These are phyloP conservation scores for Pseudogymnoascus sp. DNA, from an alignment of 2,329 filamentous ascomycete species.

Conservation along the genomic window DNA sequence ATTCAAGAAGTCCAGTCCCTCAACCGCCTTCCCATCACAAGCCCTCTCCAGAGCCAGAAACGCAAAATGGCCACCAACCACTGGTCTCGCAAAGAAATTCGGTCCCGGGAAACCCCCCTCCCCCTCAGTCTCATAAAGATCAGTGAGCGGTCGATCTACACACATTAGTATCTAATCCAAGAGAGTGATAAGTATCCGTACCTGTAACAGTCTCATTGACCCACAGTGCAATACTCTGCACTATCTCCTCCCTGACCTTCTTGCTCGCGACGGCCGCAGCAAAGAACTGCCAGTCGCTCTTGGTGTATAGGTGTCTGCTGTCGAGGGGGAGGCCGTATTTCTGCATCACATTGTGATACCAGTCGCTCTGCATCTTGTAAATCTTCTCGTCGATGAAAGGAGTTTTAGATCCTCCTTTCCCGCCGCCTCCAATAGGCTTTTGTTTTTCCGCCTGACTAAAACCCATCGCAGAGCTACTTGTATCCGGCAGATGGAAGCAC, in stretches of 20 bases:
- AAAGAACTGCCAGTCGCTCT: conserved; percentile 89
- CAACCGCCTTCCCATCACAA: conserved; percentile 61
- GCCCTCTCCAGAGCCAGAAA: conserved; percentile 75
- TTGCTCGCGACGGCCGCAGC: conserved; percentile 70
- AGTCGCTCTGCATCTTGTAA: conserved; percentile 72
- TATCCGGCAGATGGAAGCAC: conserved; percentile 58
- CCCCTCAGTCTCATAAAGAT: conserved; percentile 76
- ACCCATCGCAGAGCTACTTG: not conserved
- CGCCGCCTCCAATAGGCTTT: conserved; percentile 15
- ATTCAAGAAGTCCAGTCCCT: conserved; percentile 47
- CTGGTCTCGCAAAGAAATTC: conserved; percentile 73
- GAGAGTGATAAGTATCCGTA: conserved; percentile 27
- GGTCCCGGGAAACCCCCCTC: conserved; percentile 66
- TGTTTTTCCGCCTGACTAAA: conserved; percentile 23
- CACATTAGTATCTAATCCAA: conserved; percentile 16
- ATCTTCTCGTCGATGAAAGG: conserved; percentile 67
- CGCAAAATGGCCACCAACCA: conserved; percentile 80
- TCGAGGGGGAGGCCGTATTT: conserved; percentile 78
- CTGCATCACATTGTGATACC: conserved; percentile 74
- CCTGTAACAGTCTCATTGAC: conserved; percentile 72
- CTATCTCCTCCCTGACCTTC: conserved; percentile 60
- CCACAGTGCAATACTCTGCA: conserved; percentile 70
- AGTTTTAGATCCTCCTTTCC: conserved; percentile 27
- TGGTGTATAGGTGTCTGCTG: conserved; percentile 74
- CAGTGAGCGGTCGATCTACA: conserved; percentile 65